A percentile compares a stretch with the other conserved stretches of the same genome.
Conservation (phyloP, 768 basidiomycete species). For the Termitomyces bulborhizus region DNA sequence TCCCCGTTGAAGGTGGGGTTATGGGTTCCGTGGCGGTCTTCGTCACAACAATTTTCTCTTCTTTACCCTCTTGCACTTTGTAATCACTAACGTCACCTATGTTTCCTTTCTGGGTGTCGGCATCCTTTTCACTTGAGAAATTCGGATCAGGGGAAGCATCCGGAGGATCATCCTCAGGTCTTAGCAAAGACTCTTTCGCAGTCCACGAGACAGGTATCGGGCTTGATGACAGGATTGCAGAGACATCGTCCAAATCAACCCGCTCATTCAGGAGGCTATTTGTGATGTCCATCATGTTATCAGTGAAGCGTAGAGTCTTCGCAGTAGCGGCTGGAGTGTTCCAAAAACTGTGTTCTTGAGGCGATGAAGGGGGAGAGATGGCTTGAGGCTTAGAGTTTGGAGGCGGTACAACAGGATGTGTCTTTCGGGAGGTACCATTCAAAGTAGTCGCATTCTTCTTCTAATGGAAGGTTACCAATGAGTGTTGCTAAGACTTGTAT, state of each 20-base stretch:
- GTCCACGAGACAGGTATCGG: conserved; percentile 17
- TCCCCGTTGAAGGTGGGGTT: neutral
- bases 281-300: conserved; percentile 45
- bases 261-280: conserved; percentile 61
- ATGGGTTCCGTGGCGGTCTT: neutral
- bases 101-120: neutral
- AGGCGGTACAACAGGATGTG: conserved; percentile 3
- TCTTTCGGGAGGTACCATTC: conserved; percentile 2
- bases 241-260: conserved; percentile 48
- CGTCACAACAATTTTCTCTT: neutral
- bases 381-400: conserved; percentile 15
- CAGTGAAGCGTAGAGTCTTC: conserved; percentile 57
- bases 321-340: conserved; percentile 48
- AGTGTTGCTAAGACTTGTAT: neutral
- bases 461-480: conserved; percentile 10
- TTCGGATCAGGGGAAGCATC: neutral
- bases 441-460: conserved; percentile 14
- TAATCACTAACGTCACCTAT: neutral
- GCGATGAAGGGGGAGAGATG: conserved; percentile 19
- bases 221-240: conserved; percentile 39
- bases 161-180: neutral
- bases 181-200: neutral
- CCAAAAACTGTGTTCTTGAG: conserved; percentile 58
- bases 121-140: neutral
- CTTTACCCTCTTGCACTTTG: neutral